Evolutionary conservation across 768 basidiomycete species (phyloP).

Genomic region (Calocera cornea): DNA sequence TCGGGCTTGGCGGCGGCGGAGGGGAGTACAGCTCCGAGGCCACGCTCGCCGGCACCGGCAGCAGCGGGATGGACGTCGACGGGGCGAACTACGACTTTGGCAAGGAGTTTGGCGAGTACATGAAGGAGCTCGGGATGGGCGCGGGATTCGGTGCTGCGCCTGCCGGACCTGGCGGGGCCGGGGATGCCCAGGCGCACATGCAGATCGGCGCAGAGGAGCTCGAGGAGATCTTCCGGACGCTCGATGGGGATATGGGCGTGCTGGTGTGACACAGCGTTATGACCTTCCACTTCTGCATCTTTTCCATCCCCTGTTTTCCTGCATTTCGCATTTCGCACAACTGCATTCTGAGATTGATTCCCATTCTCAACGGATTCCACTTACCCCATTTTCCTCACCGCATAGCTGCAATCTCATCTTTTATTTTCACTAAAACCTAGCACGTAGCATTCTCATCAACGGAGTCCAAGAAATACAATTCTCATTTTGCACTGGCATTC

Average conservation of each 20-base stretch:
- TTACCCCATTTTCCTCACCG: too few relatives aligned
- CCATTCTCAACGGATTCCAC: too few relatives aligned
- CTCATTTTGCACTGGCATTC: too few relatives aligned
- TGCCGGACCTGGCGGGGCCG: neutral
- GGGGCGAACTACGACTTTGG: neutral
- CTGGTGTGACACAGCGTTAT: neutral
- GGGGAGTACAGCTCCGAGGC: neutral
- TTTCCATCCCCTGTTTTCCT: neutral
- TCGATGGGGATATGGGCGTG: conserved; percentile 2
- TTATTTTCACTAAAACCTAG: too few relatives aligned
- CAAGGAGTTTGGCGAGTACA: neutral
- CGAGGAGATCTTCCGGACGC: conserved; percentile 1
- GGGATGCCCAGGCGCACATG: neutral
- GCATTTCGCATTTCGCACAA: too few relatives aligned
- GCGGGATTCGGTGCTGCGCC: neutral
- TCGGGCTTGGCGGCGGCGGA: neutral
- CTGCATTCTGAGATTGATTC: too few relatives aligned
- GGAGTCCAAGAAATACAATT: too few relatives aligned
- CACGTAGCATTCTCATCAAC: too few relatives aligned
- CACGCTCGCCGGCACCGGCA: neutral
- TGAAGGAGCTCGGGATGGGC: neutral
- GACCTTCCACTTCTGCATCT: neutral
- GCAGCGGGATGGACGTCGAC: neutral
- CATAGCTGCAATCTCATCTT: too few relatives aligned
- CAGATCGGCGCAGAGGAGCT: neutral